Percentiles rank a stretch among this genome's conserved stretches.
These are phyloP conservation scores for Ettlia oleoabundans DNA, from an alignment of 139 green algal species.

Conservation along the genomic window DNA sequence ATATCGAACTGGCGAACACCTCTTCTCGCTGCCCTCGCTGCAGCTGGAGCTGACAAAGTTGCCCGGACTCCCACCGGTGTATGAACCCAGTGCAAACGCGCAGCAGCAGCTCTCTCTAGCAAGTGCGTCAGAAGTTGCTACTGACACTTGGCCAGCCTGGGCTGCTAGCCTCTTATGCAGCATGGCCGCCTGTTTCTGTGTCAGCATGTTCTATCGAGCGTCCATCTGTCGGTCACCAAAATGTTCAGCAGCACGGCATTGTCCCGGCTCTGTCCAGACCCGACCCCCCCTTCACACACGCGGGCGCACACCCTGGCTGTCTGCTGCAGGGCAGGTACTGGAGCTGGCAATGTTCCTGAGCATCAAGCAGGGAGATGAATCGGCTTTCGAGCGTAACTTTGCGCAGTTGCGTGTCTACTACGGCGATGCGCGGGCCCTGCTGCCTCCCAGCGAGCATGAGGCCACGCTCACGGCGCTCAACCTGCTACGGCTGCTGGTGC, in stretches of 20 bases:
- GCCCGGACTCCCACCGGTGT: conserved; percentile 72
- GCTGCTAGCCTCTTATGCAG: too few species aligned
- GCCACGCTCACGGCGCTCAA: conserved; percentile 80
- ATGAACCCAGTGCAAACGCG: conserved; percentile 62
- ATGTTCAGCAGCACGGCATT: too few species aligned
- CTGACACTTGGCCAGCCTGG: too few species aligned
- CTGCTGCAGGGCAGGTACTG: conserved; percentile 77
- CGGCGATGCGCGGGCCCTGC: conserved; percentile 62
- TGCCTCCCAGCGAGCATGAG: conserved; percentile 68
- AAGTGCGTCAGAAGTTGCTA: too few species aligned
- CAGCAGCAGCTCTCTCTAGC: conserved; percentile 80
- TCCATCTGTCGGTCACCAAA: not conserved
- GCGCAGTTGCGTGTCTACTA: conserved; percentile 92
- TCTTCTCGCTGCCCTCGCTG: not conserved
- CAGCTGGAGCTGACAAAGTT: conserved; percentile 87
- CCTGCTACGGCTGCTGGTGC: conserved; percentile 92
- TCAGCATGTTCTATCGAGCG: too few species aligned
- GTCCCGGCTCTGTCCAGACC: too few species aligned
- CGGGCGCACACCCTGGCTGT: not conserved
- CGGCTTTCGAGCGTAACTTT: conserved; percentile 90
- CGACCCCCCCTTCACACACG: too few species aligned
- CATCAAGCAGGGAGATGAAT: conserved; percentile 81
- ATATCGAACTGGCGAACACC: not conserved
- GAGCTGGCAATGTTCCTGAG: conserved; percentile 88
- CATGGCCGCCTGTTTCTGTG: too few species aligned